Base-by-base conservation (phyloP, 2,329 filamentous ascomycete genomes). In the Blastomyces gilchristii region DNA sequence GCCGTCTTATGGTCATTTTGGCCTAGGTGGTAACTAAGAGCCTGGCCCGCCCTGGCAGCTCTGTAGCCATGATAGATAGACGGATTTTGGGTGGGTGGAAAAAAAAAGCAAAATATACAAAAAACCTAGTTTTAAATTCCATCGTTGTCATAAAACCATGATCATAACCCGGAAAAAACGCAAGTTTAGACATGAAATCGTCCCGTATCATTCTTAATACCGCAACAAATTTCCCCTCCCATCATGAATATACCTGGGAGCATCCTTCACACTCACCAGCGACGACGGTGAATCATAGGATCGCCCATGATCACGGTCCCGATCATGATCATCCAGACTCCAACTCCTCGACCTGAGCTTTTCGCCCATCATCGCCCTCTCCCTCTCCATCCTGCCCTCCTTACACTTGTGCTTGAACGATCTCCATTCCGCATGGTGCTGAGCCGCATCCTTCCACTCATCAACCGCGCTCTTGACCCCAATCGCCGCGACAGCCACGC, bases 391-490 rank as follows among this genome's bases (percentile, higher is more conserved):
- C 56, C 39, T 58, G 22, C 31, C 56, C 14, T 31, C 45, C 56
- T 74, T 69, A 61, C 78, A 71, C 70, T 78, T 77, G 58, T 77
- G 71, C 67, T 83, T 79, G 63, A 87, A 80, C 65, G 85, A 80
- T 61, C 79, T 76, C 62, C 79, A 80, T 69, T 81, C 79, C 67
- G 82, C 80, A 64, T 83, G 79, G 72, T 86, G 80, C 73, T 86
- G 81, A 64, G 84, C 83, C 74, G 85, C 84, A 71, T 87, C 83
- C 73, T 87, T 85, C 84, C 86, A 88, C 72, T 87, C 85, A 5
- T 79, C 80, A 69, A 85, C 80, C 16, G 86, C 85, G 60, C 83
- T 82, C 73, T 87, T 87, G 76, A 88, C 85, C 73, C 86, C 85
- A 62, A 88, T 77, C 31, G 84, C 85, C 39, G 86, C 85, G 67